Evolutionary conservation across 2,329 filamentous ascomycete species (phyloP), one percentile per base, ranked within the genome.

Genomic region (Beauveria sp.): DNA sequence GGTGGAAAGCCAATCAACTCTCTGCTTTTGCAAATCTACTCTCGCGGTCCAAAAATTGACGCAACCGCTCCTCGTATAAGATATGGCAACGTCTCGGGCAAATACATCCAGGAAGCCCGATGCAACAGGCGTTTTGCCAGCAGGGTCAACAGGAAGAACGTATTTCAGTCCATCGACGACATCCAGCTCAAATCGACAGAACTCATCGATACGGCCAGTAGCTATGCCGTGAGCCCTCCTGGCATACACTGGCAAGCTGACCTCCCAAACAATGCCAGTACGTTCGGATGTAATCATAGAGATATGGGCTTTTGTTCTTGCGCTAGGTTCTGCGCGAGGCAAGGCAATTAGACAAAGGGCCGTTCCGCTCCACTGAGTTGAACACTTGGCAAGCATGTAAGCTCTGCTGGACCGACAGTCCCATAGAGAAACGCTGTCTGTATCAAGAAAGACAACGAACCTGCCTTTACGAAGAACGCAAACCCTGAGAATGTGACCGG

Each of bases 51-150:
- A 96, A 45, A 45, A 93, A 63, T 89, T 86, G 49, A 96, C 82
- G 6, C 87, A 78, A 0, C 92, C 93, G 10, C 81, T 81, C 24
- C 84, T 79, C 0, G 89, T 93, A 70, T 95, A 96, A 1, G 92
- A 95, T 28, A 96, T 86, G 14, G 91, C 91, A 55, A 96, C 86
- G 70, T 96, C 92, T 45, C 88, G 86, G 12, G 91, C 89, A 71
- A 96, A 96, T 0, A 90, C 84, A 72, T 96, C 92, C 38, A 96
- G 81, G 65, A 92, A 96, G 0, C 88, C 90, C 4, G 90, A 90
- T 12, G 86, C 83, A 3, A 87, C 80, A 1, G 87, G 84, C 45
- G 83, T 79, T 12, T 88, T 86, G 1, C 92, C 93, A 1, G 91
- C 92, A 56, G 92, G 91, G 68, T 96, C 93, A 52, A 96, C 91